Conservation (phyloP, 208 protist species). For the Trypanosoma scelopori region DNA sequence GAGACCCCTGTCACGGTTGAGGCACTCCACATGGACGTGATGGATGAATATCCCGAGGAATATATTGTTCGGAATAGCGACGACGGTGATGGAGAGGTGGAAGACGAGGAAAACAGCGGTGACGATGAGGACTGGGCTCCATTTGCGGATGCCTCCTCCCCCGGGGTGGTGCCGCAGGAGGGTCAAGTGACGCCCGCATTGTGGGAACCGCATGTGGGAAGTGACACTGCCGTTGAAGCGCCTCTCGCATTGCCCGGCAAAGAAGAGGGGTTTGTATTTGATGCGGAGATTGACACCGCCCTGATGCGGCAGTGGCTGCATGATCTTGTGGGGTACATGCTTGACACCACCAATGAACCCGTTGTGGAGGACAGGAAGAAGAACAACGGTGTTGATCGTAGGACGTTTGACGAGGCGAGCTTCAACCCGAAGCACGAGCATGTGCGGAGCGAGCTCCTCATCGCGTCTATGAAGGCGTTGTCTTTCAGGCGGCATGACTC, state of each 20-base stretch:
- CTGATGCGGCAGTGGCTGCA: not conserved
- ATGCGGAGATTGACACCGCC: constrained; percentile 6
- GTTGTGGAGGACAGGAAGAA: not conserved
- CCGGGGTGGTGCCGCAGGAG: not conserved
- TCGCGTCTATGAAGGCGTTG: constrained; percentile 6
- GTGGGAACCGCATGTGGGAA: not conserved
- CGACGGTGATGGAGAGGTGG: not conserved
- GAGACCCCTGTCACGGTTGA: not conserved
- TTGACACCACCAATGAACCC: not conserved
- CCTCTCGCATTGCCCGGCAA: not conserved
- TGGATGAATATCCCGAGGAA: constrained; percentile 1
- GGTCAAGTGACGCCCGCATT: not conserved
- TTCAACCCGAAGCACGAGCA: not conserved
- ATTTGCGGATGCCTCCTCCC: constrained; percentile 16
- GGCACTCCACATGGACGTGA: not conserved
- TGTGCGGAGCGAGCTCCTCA: not conserved
- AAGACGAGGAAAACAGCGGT: not conserved
- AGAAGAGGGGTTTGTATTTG: constrained; percentile 5
- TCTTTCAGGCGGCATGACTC: constrained; percentile 7
- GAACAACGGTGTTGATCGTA: not conserved
- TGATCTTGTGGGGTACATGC: constrained; percentile 1
- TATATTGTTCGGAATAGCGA: not conserved
- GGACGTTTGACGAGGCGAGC: not conserved
- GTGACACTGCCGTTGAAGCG: not conserved
- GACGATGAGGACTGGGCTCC: constrained; percentile 20